Percentiles rank a stretch among this genome's conserved stretches.
Evolutionary conservation across 2,329 filamentous ascomycete species (phyloP).

Genomic region (Dothistroma pini): DNA sequence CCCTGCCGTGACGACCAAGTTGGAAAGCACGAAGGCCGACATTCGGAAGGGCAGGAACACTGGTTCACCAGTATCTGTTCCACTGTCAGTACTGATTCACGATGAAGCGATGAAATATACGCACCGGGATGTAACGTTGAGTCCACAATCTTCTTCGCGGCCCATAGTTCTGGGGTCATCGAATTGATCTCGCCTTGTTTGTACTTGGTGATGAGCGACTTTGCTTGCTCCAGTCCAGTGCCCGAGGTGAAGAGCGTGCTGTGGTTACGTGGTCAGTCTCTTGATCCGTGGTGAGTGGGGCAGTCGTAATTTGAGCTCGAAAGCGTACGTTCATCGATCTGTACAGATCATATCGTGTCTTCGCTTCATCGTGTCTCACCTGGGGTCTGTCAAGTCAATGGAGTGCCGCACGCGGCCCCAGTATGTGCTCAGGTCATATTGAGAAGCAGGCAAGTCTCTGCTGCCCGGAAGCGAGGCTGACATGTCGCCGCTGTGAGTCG

Average conservation of each 20-base stretch:
- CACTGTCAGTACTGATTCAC: background rate
- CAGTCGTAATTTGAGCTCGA: background rate
- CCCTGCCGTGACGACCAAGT: slow-evolving; percentile 88
- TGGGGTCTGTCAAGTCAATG: slow-evolving; percentile 86
- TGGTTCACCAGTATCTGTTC: slow-evolving; percentile 79
- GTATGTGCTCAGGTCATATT: slow-evolving; percentile 90
- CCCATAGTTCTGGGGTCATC: slow-evolving; percentile 91
- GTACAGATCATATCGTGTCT: slow-evolving; percentile 23
- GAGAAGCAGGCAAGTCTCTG: slow-evolving; percentile 84
- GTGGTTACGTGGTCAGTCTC: slow-evolving; percentile 11
- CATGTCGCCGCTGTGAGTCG: slow-evolving; percentile 41
- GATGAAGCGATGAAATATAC: background rate
- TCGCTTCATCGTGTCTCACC: slow-evolving; percentile 57
- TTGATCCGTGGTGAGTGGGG: background rate
- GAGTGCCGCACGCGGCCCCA: slow-evolving; percentile 92
- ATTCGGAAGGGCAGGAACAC: slow-evolving; percentile 96
- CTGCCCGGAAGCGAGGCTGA: slow-evolving; percentile 60
- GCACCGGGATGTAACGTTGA: slow-evolving; percentile 90
- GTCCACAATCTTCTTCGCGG: slow-evolving; percentile 95
- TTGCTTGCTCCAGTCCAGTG: slow-evolving; percentile 78
- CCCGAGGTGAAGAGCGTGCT: slow-evolving; percentile 83
- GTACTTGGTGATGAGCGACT: slow-evolving; percentile 75
- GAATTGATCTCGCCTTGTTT: slow-evolving; percentile 74
- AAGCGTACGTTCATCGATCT: slow-evolving; percentile 22
- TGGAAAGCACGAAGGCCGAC: slow-evolving; percentile 92